These are phyloP conservation scores for Linum usitatissimum DNA, from an alignment of 345 rosid genomes.

Conservation along the genomic window DNA sequence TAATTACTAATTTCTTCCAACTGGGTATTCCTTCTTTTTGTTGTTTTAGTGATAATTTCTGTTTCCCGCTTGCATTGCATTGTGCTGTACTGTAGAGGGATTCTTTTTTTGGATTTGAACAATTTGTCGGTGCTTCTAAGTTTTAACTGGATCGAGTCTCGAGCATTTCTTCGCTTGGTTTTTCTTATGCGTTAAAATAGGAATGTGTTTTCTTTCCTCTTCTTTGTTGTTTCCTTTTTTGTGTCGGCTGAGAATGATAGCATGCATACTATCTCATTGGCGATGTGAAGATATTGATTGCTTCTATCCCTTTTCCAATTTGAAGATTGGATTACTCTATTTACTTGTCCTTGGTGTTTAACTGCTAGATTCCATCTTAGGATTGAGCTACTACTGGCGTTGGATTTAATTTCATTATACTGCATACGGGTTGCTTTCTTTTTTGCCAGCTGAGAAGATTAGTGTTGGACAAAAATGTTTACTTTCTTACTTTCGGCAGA, in stretches of 20 bases:
- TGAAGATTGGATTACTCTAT: not conserved
- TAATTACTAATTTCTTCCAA: too few relatives aligned
- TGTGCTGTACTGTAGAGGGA: too few relatives aligned
- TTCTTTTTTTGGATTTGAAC: too few relatives aligned
- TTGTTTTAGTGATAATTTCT: too few relatives aligned
- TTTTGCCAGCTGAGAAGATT: slow-evolving; percentile 14
- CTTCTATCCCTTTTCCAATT: not conserved
- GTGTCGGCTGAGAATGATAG: not conserved
- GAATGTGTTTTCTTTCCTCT: too few relatives aligned
- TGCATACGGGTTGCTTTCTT: not conserved
- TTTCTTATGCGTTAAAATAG: too few relatives aligned
- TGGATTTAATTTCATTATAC: not conserved
- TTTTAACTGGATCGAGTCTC: too few relatives aligned
- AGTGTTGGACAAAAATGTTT: not conserved
- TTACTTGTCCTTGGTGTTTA: slow-evolving; percentile 2
- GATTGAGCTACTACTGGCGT: not conserved
- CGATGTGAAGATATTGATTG: not conserved
- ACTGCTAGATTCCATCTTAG: slow-evolving; percentile 2
- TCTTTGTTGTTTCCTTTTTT: not conserved
- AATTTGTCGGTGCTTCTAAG: too few relatives aligned
- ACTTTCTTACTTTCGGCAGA: slow-evolving; percentile 3
- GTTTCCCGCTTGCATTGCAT: too few relatives aligned
- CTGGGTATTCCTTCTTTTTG: too few relatives aligned
- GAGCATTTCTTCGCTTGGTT: too few relatives aligned
- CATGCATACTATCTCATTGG: not conserved